phyloP scores from a whole-genome alignment of 768 basidiomycete genomes.

The Lentinula sp. region DNA sequence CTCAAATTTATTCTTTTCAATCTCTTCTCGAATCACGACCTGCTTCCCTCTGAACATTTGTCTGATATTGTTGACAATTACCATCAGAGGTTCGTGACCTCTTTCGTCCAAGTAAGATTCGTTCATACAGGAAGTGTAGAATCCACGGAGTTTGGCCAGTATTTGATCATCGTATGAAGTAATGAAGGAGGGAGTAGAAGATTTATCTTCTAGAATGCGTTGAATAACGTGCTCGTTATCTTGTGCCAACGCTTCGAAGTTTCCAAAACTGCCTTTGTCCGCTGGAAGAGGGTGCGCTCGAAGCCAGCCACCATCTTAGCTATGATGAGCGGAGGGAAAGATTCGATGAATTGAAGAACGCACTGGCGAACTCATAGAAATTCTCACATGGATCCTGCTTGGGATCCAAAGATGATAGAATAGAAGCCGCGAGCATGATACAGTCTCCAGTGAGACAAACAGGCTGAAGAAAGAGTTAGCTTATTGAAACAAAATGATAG shows the following conservation, averaged over 20 bases:
- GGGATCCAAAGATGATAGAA: slow-evolving; percentile 75
- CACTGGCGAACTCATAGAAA: slow-evolving; percentile 91
- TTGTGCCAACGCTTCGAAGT: slow-evolving; percentile 66
- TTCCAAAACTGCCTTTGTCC: slow-evolving; percentile 68
- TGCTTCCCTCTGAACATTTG: slow-evolving; percentile 52
- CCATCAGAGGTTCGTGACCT: slow-evolving; percentile 65
- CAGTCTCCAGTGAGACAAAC: slow-evolving; percentile 76
- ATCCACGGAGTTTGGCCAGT: slow-evolving; percentile 56
- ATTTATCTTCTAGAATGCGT: slow-evolving; percentile 54
- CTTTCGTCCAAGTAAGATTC: slow-evolving; percentile 69
- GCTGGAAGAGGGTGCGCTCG: slow-evolving; percentile 79
- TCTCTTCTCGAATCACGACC: slow-evolving; percentile 25
- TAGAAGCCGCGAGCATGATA: slow-evolving; percentile 74
- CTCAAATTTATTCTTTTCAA: slow-evolving; percentile 25
- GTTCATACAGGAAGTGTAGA: slow-evolving; percentile 80
- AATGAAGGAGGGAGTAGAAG: slow-evolving; percentile 23
- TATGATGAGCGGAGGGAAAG: slow-evolving; percentile 1
- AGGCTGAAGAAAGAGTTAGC: slow-evolving; percentile 31
- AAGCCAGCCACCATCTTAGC: slow-evolving; percentile 88
- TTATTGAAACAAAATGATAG: slow-evolving; percentile 2
- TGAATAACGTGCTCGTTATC: slow-evolving; percentile 75
- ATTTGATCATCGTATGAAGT: slow-evolving; percentile 47
- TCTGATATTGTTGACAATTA: slow-evolving; percentile 57
- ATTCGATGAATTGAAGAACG: slow-evolving; percentile 24
- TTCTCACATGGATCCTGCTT: slow-evolving; percentile 90